A percentile compares a stretch with the other conserved stretches of the same genome.
Evolutionary conservation across 108 stramenopile species (phyloP).

Genomic region (Discostella pseudostelligera): DNA sequence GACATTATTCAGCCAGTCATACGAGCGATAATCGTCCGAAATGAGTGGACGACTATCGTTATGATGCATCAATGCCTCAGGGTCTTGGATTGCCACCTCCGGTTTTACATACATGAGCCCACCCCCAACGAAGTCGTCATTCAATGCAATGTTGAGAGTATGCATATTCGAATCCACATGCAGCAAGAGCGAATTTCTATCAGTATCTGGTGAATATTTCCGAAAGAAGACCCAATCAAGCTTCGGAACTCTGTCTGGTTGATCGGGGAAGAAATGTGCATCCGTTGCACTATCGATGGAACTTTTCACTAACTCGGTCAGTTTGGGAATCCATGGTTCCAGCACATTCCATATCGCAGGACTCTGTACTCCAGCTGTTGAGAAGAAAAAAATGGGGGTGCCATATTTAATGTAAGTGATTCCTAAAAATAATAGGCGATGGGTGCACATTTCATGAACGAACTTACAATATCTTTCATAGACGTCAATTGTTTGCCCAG

Average conservation of each 20-base stretch:
- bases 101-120: constrained; percentile 38
- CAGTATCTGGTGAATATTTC: constrained; percentile 22
- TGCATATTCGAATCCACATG: constrained; percentile 42
- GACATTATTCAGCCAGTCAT: constrained; percentile 10
- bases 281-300: background rate
- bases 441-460: background rate
- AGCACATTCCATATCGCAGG: constrained; percentile 9
- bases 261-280: background rate
- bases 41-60: background rate
- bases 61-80: background rate
- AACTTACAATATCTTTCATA: constrained; percentile 9
- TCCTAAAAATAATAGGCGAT: background rate
- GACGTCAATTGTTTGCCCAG: constrained; percentile 16
- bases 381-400: background rate
- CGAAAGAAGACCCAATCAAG: constrained; percentile 44
- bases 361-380: background rate
- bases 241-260: constrained; percentile 8
- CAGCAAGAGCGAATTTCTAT: constrained; percentile 20
- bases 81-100: background rate
- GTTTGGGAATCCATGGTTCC: constrained; percentile 7
- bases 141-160: constrained; percentile 37
- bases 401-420: background rate
- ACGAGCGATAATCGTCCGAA: background rate
- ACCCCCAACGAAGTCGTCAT: constrained; percentile 40
- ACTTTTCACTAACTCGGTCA: constrained; percentile 5